Evolutionary conservation across 1,284 basidiomycete genomes (phyloP).

Genomic region (Waitea zeae): DNA sequence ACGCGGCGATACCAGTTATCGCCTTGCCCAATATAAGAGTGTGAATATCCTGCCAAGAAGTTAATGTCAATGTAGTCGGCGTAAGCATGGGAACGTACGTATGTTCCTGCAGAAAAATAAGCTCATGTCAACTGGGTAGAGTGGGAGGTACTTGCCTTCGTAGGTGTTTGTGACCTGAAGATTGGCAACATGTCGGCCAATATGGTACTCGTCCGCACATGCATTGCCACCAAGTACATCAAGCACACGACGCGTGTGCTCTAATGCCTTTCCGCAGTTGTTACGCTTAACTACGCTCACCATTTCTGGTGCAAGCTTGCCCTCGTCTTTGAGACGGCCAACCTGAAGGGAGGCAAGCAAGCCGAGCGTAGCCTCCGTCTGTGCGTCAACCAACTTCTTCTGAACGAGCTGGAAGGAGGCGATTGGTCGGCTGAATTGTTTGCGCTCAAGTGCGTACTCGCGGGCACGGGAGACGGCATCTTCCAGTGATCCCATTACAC

Average conservation of each 20-base stretch:
- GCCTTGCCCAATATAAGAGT: constrained; percentile 84
- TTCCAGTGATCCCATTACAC: constrained; percentile 88
- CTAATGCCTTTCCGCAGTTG: constrained; percentile 85
- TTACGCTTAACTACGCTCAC: constrained; percentile 91
- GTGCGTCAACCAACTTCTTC: constrained; percentile 91
- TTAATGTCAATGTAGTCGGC: constrained; percentile 1
- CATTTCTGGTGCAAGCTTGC: constrained; percentile 78
- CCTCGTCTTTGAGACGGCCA: constrained; percentile 78
- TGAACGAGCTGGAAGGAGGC: constrained; percentile 94
- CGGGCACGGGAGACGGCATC: constrained; percentile 73
- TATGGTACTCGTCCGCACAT: constrained; percentile 83
- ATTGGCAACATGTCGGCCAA: constrained; percentile 83
- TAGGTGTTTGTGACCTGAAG: constrained; percentile 88
- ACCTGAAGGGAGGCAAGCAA: constrained; percentile 31
- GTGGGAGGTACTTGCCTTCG: constrained; percentile 38
- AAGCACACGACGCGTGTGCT: constrained; percentile 63
- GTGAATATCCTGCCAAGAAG: constrained; percentile 49
- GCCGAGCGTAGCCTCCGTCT: constrained; percentile 14
- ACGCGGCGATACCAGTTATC: constrained; percentile 76
- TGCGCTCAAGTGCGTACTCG: constrained; percentile 76
- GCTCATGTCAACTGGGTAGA: constrained; percentile 5
- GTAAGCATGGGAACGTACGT: constrained; percentile 19
- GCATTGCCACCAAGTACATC: constrained; percentile 90
- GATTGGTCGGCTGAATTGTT: constrained; percentile 81
- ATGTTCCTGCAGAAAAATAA: no score